A percentile compares a stretch with the other conserved stretches of the same genome.
These are phyloP conservation scores for Penicillium sp. DNA, from an alignment of 2,329 filamentous ascomycete species.

Conservation along the genomic window DNA sequence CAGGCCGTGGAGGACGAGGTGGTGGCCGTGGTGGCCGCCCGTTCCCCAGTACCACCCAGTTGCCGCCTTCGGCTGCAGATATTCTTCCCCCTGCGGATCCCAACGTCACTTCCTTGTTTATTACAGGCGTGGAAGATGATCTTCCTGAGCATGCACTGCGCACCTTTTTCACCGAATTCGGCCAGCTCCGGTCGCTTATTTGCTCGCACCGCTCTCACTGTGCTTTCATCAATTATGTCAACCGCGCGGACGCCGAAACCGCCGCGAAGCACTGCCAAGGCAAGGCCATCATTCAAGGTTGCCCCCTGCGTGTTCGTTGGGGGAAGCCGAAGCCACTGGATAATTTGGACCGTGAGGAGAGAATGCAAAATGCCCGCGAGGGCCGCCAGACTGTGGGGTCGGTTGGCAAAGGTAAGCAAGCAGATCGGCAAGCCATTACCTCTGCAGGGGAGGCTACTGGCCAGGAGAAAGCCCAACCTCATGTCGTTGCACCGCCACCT, in stretches of 20 bases:
- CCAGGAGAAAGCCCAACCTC: conserved; percentile 34
- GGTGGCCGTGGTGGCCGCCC: conserved; percentile 50
- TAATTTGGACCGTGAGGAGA: conserved; percentile 82
- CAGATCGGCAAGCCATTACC: conserved; percentile 31
- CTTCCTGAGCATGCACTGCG: conserved; percentile 88
- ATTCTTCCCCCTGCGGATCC: conserved; percentile 78
- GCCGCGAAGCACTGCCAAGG: conserved; percentile 84
- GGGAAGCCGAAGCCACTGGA: conserved; percentile 89
- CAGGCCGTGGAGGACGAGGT: conserved; percentile 49
- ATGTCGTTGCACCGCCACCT: conserved; percentile 70
- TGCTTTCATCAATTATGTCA: conserved; percentile 92
- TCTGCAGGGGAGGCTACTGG: conserved; percentile 42
- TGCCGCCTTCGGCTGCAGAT: conserved; percentile 79
- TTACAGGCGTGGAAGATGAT: conserved; percentile 95
- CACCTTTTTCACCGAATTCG: conserved; percentile 83
- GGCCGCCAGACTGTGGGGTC: conserved; percentile 59
- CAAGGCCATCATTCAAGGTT: conserved; percentile 83
- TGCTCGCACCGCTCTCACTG: conserved; percentile 98
- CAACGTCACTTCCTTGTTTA: conserved; percentile 88
- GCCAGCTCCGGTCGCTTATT: conserved; percentile 86
- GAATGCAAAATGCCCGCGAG: conserved; percentile 75
- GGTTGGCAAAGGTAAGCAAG: conserved; percentile 42
- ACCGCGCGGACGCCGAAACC: conserved; percentile 76
- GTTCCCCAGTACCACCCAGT: conserved; percentile 68
- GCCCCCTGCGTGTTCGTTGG: conserved; percentile 87